Base-by-base conservation (phyloP, 148 eudicot species). In the Vaccinium myrtillus region DNA sequence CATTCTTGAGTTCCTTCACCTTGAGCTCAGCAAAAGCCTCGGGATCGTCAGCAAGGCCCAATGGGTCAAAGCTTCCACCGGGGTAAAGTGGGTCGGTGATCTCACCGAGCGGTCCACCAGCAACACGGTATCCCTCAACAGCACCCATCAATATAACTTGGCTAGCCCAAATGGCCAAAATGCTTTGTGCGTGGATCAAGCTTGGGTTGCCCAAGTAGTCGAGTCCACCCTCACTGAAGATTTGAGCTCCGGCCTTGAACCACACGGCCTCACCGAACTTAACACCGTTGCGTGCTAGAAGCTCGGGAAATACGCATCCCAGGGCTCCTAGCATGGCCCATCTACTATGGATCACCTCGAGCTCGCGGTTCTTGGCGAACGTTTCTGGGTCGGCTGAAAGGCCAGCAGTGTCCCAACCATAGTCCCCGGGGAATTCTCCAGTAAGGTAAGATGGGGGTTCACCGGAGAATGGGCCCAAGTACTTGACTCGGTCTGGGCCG, bases 111-210 rank as follows among this genome's bases (percentile, higher is more conserved):
- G 87, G 87, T 51, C 90, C 90, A 27, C 90, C 89, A 3, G 89
- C 89, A 74, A 87, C 43, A 25, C 90, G 85, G 84, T 88, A 88
- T 5, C 87, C 90, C 82, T 85, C 90, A 75, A 87, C 86, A n/a
- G 90, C 87, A 10, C 90, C 90, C 90, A 88, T 88, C 82, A 85
- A 83, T 81, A 88, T 83, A 8, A 87, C 89, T 61, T 85, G 89
- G 80, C 65, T 14, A 36, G 86, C 87, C 89, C 87, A 43, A 43
- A 43, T 43, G 46, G 46, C 46, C 46, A 43, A 43, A 43, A 43
- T 43, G 46, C 46, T 43, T 25, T 87, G 89, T 21, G 87, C 87
- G 56, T 88, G 87, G 87, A 88, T 82, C 87, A 85, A 82, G 85
- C 84, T 88, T 2, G 89, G 87, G 85, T 88, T 88, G 32, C 87